Evolutionary conservation across 805 yeast genomes (phyloP).

Genomic region (Myxozyma lipomycoides): DNA sequence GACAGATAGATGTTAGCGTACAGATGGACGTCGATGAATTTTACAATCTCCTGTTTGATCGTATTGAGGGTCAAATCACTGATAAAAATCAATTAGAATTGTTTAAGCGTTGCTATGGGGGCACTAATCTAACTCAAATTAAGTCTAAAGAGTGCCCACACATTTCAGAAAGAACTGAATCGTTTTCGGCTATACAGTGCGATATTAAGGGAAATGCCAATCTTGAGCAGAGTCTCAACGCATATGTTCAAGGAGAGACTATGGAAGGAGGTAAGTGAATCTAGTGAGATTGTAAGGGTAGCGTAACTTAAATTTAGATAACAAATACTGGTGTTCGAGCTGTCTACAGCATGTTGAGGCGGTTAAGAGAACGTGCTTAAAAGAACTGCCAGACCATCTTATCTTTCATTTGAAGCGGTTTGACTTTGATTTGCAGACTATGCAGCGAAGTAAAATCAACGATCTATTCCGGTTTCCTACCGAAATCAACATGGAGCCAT

Average conservation of each 20-base stretch:
- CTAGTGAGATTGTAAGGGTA: background rate
- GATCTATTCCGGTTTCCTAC: conserved; percentile 23
- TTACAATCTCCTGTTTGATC: conserved; percentile 22
- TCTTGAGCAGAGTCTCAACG: conserved; percentile 13
- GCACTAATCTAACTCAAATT: conserved; percentile 21
- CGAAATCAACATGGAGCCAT: conserved; percentile 19
- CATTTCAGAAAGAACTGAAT: conserved; percentile 20
- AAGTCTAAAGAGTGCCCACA: conserved; percentile 25
- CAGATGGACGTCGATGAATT: conserved; percentile 28
- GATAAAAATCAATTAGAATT: conserved; percentile 2
- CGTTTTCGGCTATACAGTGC: conserved; percentile 27
- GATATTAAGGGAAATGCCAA: conserved; percentile 23
- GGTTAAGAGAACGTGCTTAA: conserved; percentile 19
- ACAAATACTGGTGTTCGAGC: conserved; percentile 24
- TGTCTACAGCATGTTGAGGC: conserved; percentile 25
- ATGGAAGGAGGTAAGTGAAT: conserved; percentile 18
- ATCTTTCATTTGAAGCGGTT: conserved; percentile 26
- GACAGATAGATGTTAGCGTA: conserved; percentile 22
- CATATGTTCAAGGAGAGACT: conserved; percentile 25
- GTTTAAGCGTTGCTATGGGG: conserved; percentile 15
- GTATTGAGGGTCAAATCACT: conserved; percentile 15
- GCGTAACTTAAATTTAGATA: conserved; percentile 4
- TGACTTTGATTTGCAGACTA: conserved; percentile 26
- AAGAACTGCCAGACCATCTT: conserved; percentile 21
- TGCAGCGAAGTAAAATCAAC: conserved; percentile 26